Evolutionary conservation across 1,139 yeast genomes (phyloP).

Genomic region (Debaryomyces udenii): DNA sequence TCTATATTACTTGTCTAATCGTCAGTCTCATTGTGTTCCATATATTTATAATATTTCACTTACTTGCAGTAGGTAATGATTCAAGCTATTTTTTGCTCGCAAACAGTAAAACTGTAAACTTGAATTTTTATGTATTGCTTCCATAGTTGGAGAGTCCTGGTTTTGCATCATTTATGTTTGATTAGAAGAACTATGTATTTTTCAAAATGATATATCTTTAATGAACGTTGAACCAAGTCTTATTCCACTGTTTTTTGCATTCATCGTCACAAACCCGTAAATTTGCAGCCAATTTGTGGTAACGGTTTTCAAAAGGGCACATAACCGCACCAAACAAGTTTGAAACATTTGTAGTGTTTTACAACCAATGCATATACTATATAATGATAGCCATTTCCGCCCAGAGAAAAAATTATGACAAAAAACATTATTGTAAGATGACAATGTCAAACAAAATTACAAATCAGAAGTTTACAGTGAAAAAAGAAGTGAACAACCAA

Average conservation of each 20-base stretch:
- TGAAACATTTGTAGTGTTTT: slow-evolving; percentile 11
- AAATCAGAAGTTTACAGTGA: neutral
- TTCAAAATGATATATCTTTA: no score
- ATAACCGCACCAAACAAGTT: slow-evolving; percentile 10
- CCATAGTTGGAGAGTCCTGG: neutral
- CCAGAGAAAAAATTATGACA: neutral
- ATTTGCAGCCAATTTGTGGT: slow-evolving; percentile 16
- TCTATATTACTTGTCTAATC: neutral
- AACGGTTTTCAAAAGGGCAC: slow-evolving; percentile 6
- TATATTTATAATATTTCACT: neutral
- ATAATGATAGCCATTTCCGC: slow-evolving; percentile 1
- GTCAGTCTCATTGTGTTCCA: no score
- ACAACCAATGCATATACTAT: slow-evolving; percentile 3
- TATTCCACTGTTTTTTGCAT: no score
- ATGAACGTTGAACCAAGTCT: no score
- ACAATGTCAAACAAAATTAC: slow-evolving; percentile 3
- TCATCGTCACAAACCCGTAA: neutral
- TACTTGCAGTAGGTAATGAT: slow-evolving; percentile 6
- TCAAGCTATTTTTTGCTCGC: slow-evolving; percentile 10
- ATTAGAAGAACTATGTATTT: no score
- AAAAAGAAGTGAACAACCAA: neutral
- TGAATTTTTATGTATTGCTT: slow-evolving; percentile 6
- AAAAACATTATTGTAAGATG: neutral
- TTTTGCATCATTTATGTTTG: no score
- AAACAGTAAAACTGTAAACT: slow-evolving; percentile 14